phyloP scores from a whole-genome alignment of 148 eudicot genomes.

The Camellia sinensis region DNA sequence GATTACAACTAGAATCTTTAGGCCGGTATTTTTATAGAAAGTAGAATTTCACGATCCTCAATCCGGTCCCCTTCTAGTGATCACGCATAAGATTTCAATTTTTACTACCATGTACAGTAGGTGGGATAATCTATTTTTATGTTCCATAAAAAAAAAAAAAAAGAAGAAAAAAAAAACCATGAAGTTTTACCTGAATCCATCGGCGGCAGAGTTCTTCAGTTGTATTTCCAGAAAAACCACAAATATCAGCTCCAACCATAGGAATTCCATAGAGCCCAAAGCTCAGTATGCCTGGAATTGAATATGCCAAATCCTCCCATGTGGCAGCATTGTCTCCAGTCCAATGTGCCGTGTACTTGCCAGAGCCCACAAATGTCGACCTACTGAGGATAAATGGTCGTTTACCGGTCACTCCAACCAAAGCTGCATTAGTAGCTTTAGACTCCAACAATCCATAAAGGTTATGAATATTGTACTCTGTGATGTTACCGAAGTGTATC shows the following conservation, averaged over 20 bases:
- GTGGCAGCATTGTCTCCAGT: constrained; percentile 90
- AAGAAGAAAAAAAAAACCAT: neutral
- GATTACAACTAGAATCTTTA: no score
- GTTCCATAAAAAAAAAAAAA: neutral
- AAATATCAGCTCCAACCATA: constrained; percentile 96
- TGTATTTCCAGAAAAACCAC: constrained; percentile 67
- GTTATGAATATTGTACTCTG: constrained; percentile 69
- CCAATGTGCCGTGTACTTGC: constrained; percentile 88
- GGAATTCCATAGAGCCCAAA: constrained; percentile 80
- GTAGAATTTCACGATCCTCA: no score
- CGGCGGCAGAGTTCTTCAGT: constrained; percentile 83
- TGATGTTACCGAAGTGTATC: constrained; percentile 40
- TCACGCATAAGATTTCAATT: no score
- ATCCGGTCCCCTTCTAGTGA: no score
- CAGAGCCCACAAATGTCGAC: constrained; percentile 84
- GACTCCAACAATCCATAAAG: constrained; percentile 68
- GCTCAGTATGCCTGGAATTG: constrained; percentile 68
- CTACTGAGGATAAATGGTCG: constrained; percentile 73
- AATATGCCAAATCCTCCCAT: constrained; percentile 69
- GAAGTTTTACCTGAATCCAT: constrained; percentile 67
- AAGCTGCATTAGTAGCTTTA: constrained; percentile 50
- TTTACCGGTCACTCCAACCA: constrained; percentile 42
- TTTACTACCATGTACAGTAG: no score
- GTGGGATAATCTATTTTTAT: neutral
- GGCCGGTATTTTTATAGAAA: no score